These are phyloP conservation scores for Elsinoe arachidis DNA, from an alignment of 2,329 filamentous ascomycete species.

Conservation along the genomic window DNA sequence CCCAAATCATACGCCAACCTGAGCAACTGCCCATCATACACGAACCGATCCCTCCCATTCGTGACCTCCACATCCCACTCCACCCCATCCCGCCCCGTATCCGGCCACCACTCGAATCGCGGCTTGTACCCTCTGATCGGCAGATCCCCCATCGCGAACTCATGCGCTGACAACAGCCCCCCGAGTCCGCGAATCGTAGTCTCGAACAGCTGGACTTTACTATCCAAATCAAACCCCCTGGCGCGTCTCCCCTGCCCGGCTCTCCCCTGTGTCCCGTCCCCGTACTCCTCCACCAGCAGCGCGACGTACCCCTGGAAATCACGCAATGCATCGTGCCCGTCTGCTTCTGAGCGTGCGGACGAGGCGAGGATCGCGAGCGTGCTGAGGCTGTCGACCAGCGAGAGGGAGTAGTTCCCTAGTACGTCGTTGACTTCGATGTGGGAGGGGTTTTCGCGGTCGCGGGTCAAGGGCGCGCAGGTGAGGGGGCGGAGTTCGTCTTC, in stretches of 20 bases:
- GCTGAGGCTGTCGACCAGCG: slow-evolving; percentile 87
- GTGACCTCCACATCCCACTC: slow-evolving; percentile 28
- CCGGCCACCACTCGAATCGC: slow-evolving; percentile 14
- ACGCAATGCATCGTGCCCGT: slow-evolving; percentile 44
- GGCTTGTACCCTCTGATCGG: slow-evolving; percentile 74
- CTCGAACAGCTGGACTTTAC: slow-evolving; percentile 98
- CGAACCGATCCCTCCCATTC: slow-evolving; percentile 37
- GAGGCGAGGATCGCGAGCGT: slow-evolving; percentile 89
- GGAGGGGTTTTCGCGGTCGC: slow-evolving; percentile 68
- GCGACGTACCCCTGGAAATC: slow-evolving; percentile 72
- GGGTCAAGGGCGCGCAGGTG: slow-evolving; percentile 72
- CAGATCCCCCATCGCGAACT: slow-evolving; percentile 84
- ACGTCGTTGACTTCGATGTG: slow-evolving; percentile 90
- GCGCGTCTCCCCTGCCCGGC: slow-evolving; percentile 63
- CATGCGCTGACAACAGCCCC: slow-evolving; percentile 81
- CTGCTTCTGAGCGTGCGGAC: slow-evolving; percentile 47
- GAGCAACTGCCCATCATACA: slow-evolving; percentile 82
- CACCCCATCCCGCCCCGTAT: slow-evolving; percentile 15
- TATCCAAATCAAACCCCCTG: slow-evolving; percentile 85
- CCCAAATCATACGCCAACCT: slow-evolving; percentile 82
- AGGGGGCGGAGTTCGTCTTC: slow-evolving; percentile 91
- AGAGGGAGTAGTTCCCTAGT: slow-evolving; percentile 92
- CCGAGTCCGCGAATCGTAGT: slow-evolving; percentile 91
- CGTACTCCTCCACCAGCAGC: slow-evolving; percentile 71
- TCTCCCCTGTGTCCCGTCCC: slow-evolving; percentile 65